Evolutionary conservation across 2,329 filamentous ascomycete species (phyloP).

Genomic region (Phaeoacremonium minimum): DNA sequence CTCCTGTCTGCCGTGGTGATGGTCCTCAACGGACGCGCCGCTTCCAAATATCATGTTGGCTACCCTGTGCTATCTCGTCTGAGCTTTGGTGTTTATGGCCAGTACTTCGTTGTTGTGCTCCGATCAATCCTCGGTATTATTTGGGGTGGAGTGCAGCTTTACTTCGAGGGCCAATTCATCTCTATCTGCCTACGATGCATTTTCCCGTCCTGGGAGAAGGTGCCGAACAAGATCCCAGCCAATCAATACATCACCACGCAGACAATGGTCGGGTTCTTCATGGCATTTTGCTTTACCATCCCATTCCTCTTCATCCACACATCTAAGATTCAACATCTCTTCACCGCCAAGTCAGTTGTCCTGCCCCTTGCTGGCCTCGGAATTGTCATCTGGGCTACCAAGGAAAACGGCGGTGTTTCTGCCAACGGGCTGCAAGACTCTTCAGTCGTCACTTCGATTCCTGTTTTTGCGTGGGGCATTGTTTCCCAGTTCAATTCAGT

Average conservation of each 20-base stretch:
- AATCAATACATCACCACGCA: conserved; percentile 18
- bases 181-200: conserved; percentile 19
- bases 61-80: conserved; percentile 21
- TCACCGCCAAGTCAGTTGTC: conserved; percentile 15
- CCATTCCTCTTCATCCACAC: conserved; percentile 20
- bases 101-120: conserved; percentile 3
- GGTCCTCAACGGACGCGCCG: conserved; percentile 25
- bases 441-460: conserved; percentile 7
- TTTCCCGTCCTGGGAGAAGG: conserved; percentile 15
- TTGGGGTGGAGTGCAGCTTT: conserved; percentile 2
- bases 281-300: conserved; percentile 17
- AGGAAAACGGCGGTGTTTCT: background rate
- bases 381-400: background rate
- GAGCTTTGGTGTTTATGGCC: conserved; percentile 4
- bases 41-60: conserved; percentile 27
- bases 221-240: conserved; percentile 17
- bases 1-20: conserved; percentile 16
- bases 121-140: conserved; percentile 4
- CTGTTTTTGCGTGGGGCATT: conserved; percentile 15
- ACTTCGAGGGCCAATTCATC: conserved; percentile 13
- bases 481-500: conserved; percentile 17
- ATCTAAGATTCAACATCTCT: conserved; percentile 16
- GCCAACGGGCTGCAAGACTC: background rate
- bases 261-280: conserved; percentile 16
- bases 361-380: background rate